Evolutionary conservation across 805 yeast species (phyloP).

Genomic region (Clavispora santaluciae): DNA sequence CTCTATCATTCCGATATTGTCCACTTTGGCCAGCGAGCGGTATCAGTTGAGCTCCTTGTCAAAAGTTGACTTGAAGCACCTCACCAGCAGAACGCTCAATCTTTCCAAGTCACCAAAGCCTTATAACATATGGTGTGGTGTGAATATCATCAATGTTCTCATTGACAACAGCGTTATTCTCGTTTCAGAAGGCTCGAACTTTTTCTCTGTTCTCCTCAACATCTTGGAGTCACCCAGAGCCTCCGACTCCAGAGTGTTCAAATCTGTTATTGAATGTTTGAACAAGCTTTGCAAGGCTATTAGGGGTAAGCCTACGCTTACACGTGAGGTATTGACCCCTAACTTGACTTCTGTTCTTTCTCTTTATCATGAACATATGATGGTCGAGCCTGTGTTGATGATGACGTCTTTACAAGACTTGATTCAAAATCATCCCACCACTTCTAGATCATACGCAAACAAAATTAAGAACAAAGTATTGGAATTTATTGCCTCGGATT

Average conservation of each 20-base stretch:
- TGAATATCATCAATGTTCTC: slow-evolving; percentile 46
- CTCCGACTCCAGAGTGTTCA: slow-evolving; percentile 30
- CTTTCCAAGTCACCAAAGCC: slow-evolving; percentile 41
- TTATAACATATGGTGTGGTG: slow-evolving; percentile 53
- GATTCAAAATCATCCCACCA: slow-evolving; percentile 60
- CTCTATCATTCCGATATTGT: slow-evolving; percentile 27
- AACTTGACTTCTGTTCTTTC: slow-evolving; percentile 60
- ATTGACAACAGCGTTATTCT: slow-evolving; percentile 25
- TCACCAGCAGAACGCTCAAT: slow-evolving; percentile 41
- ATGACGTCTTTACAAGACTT: slow-evolving; percentile 33
- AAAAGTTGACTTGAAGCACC: slow-evolving; percentile 46
- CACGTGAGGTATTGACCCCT: slow-evolving; percentile 81
- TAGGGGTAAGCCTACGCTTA: slow-evolving; percentile 76
- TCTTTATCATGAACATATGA: slow-evolving; percentile 42
- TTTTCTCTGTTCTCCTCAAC: slow-evolving; percentile 39
- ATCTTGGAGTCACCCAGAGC: slow-evolving; percentile 36
- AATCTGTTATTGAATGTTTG: slow-evolving; percentile 37
- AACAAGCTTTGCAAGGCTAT: slow-evolving; percentile 42
- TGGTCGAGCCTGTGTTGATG: slow-evolving; percentile 27
- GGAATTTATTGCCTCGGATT: slow-evolving; percentile 25
- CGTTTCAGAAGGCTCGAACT: slow-evolving; percentile 37
- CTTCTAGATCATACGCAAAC: slow-evolving; percentile 74
- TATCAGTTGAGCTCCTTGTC: slow-evolving; percentile 38
- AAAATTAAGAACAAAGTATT: slow-evolving; percentile 49
- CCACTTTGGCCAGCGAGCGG: slow-evolving; percentile 24